Conservation (phyloP, 163 green algal genomes). For the Chlorella variabilis region DNA sequence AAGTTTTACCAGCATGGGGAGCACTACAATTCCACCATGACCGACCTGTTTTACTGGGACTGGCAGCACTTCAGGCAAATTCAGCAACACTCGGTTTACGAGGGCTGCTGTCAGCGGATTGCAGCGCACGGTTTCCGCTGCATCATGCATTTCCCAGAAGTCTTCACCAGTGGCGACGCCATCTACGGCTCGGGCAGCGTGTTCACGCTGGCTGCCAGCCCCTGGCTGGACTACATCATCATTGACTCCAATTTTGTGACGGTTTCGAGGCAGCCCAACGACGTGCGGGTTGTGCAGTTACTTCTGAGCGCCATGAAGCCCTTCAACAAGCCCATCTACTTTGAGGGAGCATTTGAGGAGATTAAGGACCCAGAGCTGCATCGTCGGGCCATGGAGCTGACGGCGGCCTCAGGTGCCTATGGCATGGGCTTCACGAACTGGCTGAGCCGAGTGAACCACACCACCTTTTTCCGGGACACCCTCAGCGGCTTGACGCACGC, state of each 20-base stretch:
- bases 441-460: neutral
- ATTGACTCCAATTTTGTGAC: neutral
- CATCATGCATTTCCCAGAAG: neutral
- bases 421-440: neutral
- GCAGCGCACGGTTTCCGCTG: constrained; percentile 3
- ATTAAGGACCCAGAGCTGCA: neutral
- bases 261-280: neutral
- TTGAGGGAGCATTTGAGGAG: neutral
- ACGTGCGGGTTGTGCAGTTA: neutral
- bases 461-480: neutral
- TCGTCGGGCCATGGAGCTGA: neutral
- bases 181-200: neutral
- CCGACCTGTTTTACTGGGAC: constrained; percentile 6
- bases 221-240: neutral
- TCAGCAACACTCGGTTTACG: neutral
- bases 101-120: neutral
- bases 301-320: neutral
- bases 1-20: neutral
- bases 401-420: neutral
- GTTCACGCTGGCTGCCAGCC: constrained; percentile 4
- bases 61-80: neutral
- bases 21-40: neutral
- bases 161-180: neutral
- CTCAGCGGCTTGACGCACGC: neutral
- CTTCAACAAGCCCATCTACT: neutral